Evolutionary conservation across 306 rosid species (phyloP).

Genomic region (Quillaja saponaria): DNA sequence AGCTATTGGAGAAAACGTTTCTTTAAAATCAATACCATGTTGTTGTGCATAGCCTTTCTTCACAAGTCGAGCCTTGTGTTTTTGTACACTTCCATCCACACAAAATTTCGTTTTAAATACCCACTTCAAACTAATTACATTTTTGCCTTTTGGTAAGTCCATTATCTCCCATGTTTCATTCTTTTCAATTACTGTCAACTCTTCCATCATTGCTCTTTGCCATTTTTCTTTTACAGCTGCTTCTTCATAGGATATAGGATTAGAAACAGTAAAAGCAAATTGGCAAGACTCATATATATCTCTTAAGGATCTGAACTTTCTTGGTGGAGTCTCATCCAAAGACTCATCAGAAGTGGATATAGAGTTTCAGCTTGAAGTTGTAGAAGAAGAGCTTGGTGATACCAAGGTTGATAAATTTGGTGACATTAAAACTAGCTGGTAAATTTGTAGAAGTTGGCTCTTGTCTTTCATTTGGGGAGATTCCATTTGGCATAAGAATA

Average conservation of each 20-base stretch:
- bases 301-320: background rate
- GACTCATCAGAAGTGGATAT: background rate
- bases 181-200: background rate
- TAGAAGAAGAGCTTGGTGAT: background rate
- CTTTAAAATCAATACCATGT: too few species aligned
- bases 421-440: background rate
- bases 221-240: constrained; percentile 11
- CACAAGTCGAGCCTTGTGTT: background rate
- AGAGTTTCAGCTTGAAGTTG: background rate
- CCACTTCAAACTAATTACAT: background rate
- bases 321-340: constrained; percentile 11
- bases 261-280: background rate
- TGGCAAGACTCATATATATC: constrained; percentile 12
- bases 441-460: background rate
- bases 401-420: background rate
- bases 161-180: background rate
- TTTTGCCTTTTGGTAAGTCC: background rate
- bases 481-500: background rate
- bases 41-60: too few species aligned
- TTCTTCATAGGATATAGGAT: constrained; percentile 6
- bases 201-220: constrained; percentile 14
- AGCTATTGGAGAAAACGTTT: too few species aligned
- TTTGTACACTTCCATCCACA: too few species aligned
- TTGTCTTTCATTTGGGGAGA: background rate
- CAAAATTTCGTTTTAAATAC: background rate